Conservation (phyloP, 225 moss, liverwort and hornwort species). For the Neckera pumila region DNA sequence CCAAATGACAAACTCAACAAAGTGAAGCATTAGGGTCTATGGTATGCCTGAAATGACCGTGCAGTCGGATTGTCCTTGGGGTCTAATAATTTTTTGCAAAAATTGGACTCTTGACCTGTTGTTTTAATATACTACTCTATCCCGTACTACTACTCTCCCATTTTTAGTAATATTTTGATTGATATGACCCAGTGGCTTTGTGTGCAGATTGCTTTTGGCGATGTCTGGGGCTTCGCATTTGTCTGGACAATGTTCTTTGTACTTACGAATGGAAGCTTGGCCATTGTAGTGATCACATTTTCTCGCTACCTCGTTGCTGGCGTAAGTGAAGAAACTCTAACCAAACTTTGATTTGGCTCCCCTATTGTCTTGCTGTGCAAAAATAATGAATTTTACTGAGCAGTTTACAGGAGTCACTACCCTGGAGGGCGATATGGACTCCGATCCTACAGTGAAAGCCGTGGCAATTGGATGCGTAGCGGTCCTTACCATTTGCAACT, state of each 20-base stretch:
- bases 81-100: too few species aligned
- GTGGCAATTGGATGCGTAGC: slow-evolving; percentile 56
- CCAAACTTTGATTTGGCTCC: background rate
- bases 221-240: slow-evolving; percentile 62
- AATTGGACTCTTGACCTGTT: background rate
- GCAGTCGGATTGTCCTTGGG: background rate
- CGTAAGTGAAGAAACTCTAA: slow-evolving; percentile 27
- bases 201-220: slow-evolving; percentile 75
- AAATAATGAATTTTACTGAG: background rate
- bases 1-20: background rate
- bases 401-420: slow-evolving; percentile 30
- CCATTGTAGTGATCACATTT: slow-evolving; percentile 41
- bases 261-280: slow-evolving; percentile 58
- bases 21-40: background rate
- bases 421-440: slow-evolving; percentile 28
- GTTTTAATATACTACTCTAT: background rate
- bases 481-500: slow-evolving; percentile 49
- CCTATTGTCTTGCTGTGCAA: background rate
- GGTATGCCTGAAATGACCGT: background rate
- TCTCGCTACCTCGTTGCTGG: slow-evolving; percentile 68
- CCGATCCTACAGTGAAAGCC: slow-evolving; percentile 34
- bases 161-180: background rate
- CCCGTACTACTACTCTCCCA: background rate
- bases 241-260: slow-evolving; percentile 78
- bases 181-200: background rate